Evolutionary conservation across 495 filamentous ascomycete species (phyloP), one percentile per base, ranked within the genome.

Genomic region (Xylaria curta): DNA sequence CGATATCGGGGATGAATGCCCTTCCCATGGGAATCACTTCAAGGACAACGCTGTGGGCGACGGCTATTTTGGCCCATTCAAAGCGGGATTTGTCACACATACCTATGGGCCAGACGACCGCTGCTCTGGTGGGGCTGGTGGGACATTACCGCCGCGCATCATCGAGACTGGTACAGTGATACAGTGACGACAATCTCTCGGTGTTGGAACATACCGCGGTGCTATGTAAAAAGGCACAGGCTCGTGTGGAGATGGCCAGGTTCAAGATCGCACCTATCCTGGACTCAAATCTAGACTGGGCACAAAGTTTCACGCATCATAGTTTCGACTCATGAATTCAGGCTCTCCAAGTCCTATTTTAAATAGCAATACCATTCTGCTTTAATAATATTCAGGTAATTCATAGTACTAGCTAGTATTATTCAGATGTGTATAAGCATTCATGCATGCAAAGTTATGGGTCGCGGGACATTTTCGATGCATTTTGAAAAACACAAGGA

Each of bases 11-110:
- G 38, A 47, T n/a, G 66, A 69, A 24, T 69, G 66, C 28, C 66
- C 66, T 36, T 69, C 66, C 7, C 26, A 36, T 17, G 26, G 26
- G 24, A 69, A 69, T n/a, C 54, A 38, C 17, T 69, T 69, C 66
- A 49, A 47, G 53, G 26, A 61, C 19, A 69, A 69, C 28, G 49
- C 54, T 5, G 66, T 69, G 13, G 54, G 66, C 15, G 66, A 60
- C 21, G 66, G 66, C 26, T 69, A 69, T 47, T 69, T 69, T n/a
- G 66, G 66, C 7, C 38, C 53, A 15, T 69, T 61, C 31, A 49
- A 69, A 17, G 9, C 36, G 17, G 66, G 66, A 17, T 69, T 19
- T 36, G 42, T 61, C 40, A 69, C 66, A 17, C 66, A 69, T 49
- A 28, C 36, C n/a, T 69, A 69, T 8, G 66, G 66, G 17, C 66